A percentile compares a stretch with the other conserved stretches of the same genome.
Evolutionary conservation across 441 rosid genomes (phyloP).

Genomic region (Gossypium schwendimanii): DNA sequence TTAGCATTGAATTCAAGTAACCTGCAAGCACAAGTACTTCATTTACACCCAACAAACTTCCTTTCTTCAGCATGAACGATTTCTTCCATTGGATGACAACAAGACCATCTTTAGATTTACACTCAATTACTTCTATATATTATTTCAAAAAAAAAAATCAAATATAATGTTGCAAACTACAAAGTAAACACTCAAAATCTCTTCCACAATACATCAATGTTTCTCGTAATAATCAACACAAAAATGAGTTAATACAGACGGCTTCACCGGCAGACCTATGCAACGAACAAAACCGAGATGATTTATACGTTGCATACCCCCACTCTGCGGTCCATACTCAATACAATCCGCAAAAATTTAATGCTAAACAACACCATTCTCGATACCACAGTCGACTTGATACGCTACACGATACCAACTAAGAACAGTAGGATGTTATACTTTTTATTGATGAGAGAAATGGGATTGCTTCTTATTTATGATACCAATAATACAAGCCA

Average conservation of each 20-base stretch:
- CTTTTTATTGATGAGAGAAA: slow-evolving; percentile 6
- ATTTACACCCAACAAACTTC: neutral
- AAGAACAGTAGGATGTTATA: slow-evolving; percentile 1
- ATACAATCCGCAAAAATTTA: neutral
- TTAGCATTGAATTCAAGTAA: neutral
- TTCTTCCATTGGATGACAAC: neutral
- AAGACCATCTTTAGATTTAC: neutral
- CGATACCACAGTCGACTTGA: neutral
- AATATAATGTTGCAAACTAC: neutral
- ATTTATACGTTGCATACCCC: neutral
- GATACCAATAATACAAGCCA: neutral
- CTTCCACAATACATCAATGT: neutral
- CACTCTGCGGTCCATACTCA: slow-evolving; percentile 7
- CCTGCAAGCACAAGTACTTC: neutral
- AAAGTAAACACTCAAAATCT: neutral
- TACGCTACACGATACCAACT: neutral
- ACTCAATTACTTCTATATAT: neutral
- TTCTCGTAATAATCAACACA: neutral
- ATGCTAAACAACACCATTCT: slow-evolving; percentile 1
- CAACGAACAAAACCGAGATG: neutral
- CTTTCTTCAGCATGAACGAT: neutral
- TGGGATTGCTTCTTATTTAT: slow-evolving; percentile 15
- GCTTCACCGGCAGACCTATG: slow-evolving; percentile 12
- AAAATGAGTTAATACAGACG: neutral
- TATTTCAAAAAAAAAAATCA: neutral